Evolutionary conservation across 1,284 basidiomycete species (phyloP), one percentile per base, ranked within the genome.

Genomic region (Apiotrichum porosum): DNA sequence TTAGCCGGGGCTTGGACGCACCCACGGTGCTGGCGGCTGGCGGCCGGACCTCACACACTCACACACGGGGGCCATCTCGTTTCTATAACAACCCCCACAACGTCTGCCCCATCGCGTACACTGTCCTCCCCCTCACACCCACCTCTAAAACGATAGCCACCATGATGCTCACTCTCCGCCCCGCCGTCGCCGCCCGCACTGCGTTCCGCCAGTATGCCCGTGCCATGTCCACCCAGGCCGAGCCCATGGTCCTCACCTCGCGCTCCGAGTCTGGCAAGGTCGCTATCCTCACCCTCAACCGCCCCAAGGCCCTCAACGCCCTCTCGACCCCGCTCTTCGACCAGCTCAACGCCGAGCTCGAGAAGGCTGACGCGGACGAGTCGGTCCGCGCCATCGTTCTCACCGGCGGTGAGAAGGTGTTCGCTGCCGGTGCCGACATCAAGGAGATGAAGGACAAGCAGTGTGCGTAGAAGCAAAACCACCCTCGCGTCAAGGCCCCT

Each of bases 291-390:
- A 90, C 88, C 14, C 81, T 99, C 65, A 97, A 99, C 78, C 81
- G 94, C 47, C 94, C 95, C 42, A 97, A 95, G 68, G 90, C 90
- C 21, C 80, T 97, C 62, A 97, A 98, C 71, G 94, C 95, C 32
- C 78, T 98, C 52, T 87, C 81, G 64, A 80, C 83, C 10, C 84
- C 88, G 9, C 77, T 94, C 51, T 85, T 92, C 68, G 73, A 74
- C 18, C 84, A 88, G 65, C 79, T 95, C 42, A 87, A 89, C 65
- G 77, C 81, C 44, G 90, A 87, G 15, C 71, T 93, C 40, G 78
- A 75, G 26, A 80, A 82, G 42, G 83, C 85, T 5, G 87, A 91
- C 64, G 75, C 73, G 35, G 90, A 94, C 62, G 78, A 82, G 31
- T 74, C 76, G 10, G 77, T 88, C 42, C 82, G 85, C 38, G 91